Conservation (phyloP, 2,329 filamentous ascomycete species). For the Amauroascus verrucosus region DNA sequence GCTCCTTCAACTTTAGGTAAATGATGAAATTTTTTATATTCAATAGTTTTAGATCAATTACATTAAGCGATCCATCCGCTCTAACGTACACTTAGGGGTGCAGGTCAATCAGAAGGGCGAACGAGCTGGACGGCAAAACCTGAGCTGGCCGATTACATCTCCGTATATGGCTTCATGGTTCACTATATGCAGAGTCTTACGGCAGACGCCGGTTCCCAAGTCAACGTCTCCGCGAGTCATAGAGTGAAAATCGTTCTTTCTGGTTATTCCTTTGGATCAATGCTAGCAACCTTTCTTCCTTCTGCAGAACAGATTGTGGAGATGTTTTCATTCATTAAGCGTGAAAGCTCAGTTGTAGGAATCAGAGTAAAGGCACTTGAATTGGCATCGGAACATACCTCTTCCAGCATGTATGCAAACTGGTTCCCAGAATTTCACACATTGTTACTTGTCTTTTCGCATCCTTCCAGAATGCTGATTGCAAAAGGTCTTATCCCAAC, state of each 20-base stretch:
- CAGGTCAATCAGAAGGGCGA: constrained; percentile 59
- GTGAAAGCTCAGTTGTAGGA: not conserved
- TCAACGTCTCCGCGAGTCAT: not conserved
- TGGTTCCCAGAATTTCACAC: not conserved
- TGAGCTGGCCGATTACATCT: constrained; percentile 72
- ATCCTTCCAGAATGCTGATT: not conserved
- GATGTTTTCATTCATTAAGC: not conserved
- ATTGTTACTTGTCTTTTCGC: not conserved
- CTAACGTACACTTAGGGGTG: constrained; percentile 50
- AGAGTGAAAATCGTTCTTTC: constrained; percentile 48
- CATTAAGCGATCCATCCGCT: not conserved
- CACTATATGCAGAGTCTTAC: constrained; percentile 47
- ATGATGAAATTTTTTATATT: not conserved
- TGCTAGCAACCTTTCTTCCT: constrained; percentile 66
- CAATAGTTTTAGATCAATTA: constrained; percentile 5
- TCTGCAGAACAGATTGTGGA: constrained; percentile 41
- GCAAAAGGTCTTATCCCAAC: not conserved
- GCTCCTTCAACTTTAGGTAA: constrained; percentile 86
- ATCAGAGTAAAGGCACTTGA: constrained; percentile 1
- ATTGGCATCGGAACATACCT: not conserved
- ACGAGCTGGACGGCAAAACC: constrained; percentile 82
- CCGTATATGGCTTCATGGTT: constrained; percentile 68
- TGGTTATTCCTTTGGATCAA: constrained; percentile 85
- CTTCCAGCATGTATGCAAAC: not conserved
- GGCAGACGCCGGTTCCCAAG: not conserved